These are phyloP conservation scores for Microbotryum saponariae DNA, from an alignment of 1,284 basidiomycete genomes.

Conservation along the genomic window DNA sequence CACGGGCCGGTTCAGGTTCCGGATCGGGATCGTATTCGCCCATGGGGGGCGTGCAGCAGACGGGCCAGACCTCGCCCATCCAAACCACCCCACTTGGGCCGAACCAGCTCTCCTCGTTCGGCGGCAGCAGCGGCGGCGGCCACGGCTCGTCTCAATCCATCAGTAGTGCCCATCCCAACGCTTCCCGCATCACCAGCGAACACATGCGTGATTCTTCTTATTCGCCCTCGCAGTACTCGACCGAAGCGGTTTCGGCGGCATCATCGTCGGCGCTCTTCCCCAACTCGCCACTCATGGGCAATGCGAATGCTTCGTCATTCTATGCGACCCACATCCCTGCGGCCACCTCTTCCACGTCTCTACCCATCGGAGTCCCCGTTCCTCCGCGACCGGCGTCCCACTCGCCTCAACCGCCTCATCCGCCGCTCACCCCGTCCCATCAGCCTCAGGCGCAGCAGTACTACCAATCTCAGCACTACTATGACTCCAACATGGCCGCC, in stretches of 20 bases:
- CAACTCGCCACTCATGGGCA: neutral
- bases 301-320: slow-evolving; percentile 9
- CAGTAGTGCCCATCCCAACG: no score
- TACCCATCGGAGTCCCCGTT: neutral
- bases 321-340: slow-evolving; percentile 29
- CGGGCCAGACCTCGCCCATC: neutral
- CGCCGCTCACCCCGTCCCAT: slow-evolving; percentile 2
- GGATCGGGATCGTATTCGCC: neutral
- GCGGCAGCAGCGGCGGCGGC: neutral
- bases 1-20: no score
- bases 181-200: no score
- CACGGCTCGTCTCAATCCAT: no score
- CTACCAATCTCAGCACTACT: slow-evolving; percentile 22
- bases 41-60: slow-evolving; percentile 1
- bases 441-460: slow-evolving; percentile 27
- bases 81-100: neutral
- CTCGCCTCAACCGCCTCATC: slow-evolving; percentile 1
- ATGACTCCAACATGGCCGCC: neutral
- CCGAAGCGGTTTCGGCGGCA: neutral
- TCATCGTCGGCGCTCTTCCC: no score
- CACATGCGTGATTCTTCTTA: neutral
- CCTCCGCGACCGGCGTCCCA: neutral
- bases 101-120: neutral
- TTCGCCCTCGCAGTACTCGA: slow-evolving; percentile 19
- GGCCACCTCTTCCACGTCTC: neutral